These are phyloP conservation scores for Closterium sp. DNA, from an alignment of 139 green algal species.

Conservation along the genomic window DNA sequence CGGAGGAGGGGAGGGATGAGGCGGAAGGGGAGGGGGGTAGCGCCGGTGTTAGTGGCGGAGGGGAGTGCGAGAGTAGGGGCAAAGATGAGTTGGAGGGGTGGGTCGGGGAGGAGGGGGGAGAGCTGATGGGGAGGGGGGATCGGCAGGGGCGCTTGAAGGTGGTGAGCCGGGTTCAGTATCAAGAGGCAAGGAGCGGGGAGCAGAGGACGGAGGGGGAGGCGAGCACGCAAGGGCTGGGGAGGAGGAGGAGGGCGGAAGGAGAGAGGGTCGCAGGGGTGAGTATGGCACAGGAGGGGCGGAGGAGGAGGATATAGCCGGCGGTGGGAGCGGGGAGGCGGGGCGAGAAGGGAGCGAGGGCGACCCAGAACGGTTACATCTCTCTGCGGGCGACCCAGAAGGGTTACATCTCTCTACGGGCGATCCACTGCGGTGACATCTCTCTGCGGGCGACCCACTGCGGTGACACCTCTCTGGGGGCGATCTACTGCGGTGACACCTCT, in stretches of 20 bases:
- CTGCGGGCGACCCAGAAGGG: no score
- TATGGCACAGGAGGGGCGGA: background rate
- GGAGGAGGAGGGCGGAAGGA: background rate
- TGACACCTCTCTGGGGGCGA: no score
- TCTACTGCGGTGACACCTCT: no score
- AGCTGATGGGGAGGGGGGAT: background rate
- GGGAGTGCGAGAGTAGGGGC: background rate
- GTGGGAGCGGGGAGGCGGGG: background rate
- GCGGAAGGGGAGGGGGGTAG: background rate
- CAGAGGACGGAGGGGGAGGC: no score
- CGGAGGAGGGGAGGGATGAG: background rate
- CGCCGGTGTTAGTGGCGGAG: background rate
- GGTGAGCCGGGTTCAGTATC: background rate
- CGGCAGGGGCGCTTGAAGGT: background rate
- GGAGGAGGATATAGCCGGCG: background rate
- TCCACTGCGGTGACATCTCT: background rate
- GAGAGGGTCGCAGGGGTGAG: background rate
- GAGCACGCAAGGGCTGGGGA: background rate
- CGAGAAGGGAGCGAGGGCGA: background rate
- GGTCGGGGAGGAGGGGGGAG: background rate
- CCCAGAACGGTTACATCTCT: background rate
- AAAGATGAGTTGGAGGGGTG: background rate
- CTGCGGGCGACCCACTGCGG: no score
- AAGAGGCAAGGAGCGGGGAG: no score
- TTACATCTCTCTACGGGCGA: no score